Conservation (phyloP, 176 grass and related monocot species). For the Lolium rigidum region DNA sequence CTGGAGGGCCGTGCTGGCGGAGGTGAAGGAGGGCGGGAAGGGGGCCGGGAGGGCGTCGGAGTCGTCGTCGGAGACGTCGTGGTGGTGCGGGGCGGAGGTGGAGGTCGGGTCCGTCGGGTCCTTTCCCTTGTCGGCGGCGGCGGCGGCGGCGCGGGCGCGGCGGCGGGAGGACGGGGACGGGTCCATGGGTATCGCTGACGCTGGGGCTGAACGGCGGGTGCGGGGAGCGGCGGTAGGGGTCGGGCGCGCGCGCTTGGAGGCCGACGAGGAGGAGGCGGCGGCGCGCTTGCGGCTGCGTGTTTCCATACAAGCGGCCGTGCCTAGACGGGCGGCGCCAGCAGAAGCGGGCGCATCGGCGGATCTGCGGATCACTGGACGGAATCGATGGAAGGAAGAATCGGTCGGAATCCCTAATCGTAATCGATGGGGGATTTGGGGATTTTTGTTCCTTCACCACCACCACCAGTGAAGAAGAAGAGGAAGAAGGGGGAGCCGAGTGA, state of each 20-base stretch:
- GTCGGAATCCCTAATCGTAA: not conserved
- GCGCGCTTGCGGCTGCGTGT: slow-evolving; percentile 98
- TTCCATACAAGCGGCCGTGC: slow-evolving; percentile 77
- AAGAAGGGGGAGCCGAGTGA: not conserved
- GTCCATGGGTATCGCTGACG: slow-evolving; percentile 8
- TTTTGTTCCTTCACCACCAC: not conserved
- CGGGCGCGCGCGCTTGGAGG: slow-evolving; percentile 57
- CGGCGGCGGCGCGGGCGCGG: slow-evolving; percentile 62
- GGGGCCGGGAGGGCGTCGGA: slow-evolving; percentile 27
- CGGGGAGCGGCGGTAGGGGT: slow-evolving; percentile 21
- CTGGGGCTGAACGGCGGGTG: not conserved
- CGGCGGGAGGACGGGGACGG: slow-evolving; percentile 70
- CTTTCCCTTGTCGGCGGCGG: slow-evolving; percentile 69
- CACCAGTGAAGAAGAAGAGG: not conserved
- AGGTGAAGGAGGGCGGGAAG: slow-evolving; percentile 80
- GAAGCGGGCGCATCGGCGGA: slow-evolving; percentile 22
- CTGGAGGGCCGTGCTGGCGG: slow-evolving; percentile 82
- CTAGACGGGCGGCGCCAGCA: slow-evolving; percentile 46
- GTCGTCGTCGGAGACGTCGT: slow-evolving; percentile 53
- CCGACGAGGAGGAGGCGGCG: slow-evolving; percentile 47
- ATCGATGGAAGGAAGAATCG: not conserved
- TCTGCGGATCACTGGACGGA: not conserved
- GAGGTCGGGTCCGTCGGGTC: slow-evolving; percentile 61
- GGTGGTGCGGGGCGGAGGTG: slow-evolving; percentile 9
- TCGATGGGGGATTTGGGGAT: slow-evolving; percentile 1